These are phyloP conservation scores for Ustilago nuda DNA, from an alignment of 1,284 basidiomycete species.

Conservation along the genomic window DNA sequence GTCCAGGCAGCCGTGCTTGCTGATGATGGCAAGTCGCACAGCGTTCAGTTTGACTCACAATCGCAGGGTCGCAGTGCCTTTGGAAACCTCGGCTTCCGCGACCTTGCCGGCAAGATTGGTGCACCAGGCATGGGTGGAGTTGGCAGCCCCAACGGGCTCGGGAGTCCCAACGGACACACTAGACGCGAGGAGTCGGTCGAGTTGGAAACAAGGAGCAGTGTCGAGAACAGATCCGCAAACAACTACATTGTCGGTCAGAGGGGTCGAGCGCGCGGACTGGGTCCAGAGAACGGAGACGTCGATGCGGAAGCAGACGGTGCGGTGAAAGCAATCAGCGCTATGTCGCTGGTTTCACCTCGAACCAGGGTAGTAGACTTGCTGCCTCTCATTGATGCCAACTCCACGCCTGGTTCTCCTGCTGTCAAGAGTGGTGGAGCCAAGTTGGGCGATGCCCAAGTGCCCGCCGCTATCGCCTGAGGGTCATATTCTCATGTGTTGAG, in stretches of 20 bases:
- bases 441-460: conserved; percentile 34
- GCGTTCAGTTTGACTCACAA: conserved; percentile 39
- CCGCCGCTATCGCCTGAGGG: conserved; percentile 29
- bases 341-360: conserved; percentile 8
- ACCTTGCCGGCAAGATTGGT: conserved; percentile 37
- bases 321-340: conserved; percentile 15
- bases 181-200: conserved; percentile 37
- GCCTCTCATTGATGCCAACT: conserved; percentile 34
- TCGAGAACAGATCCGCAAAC: conserved; percentile 24
- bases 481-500: neutral
- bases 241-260: conserved; percentile 45
- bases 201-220: conserved; percentile 33
- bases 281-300: conserved; percentile 24
- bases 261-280: conserved; percentile 37
- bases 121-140: conserved; percentile 13
- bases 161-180: conserved; percentile 8
- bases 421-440: conserved; percentile 10
- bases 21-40: conserved; percentile 49
- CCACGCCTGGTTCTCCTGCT: conserved; percentile 27
- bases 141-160: conserved; percentile 16
- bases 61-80: conserved; percentile 26
- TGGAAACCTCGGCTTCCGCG: conserved; percentile 40
- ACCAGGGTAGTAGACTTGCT: conserved; percentile 9
- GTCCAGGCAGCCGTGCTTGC: conserved; percentile 59
- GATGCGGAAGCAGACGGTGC: conserved; percentile 15